Conservation (phyloP, 2,329 filamentous ascomycete species). For the Madurella mycetomatis region DNA sequence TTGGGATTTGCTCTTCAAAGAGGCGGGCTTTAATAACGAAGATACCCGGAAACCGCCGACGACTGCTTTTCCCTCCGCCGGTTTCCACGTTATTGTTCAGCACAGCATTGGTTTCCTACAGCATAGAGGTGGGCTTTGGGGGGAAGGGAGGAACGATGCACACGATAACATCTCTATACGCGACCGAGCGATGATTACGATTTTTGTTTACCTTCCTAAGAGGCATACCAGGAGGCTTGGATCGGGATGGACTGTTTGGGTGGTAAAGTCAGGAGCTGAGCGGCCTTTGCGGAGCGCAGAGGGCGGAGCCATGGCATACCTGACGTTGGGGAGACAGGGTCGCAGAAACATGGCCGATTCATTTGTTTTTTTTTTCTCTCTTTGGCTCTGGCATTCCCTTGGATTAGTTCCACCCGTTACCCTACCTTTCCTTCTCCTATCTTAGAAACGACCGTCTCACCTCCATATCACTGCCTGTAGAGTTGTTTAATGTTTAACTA, state of each 20-base stretch:
- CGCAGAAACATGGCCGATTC: too few relatives aligned
- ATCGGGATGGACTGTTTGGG: not conserved
- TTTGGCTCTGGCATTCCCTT: too few relatives aligned
- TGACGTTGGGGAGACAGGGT: too few relatives aligned
- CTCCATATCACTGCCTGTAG: not conserved
- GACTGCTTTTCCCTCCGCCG: conserved; percentile 1
- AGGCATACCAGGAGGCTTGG: not conserved
- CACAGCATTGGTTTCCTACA: conserved; percentile 10
- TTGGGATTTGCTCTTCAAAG: conserved; percentile 6
- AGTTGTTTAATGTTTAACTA: conserved; percentile 13
- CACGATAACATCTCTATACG: conserved; percentile 13
- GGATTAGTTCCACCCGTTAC: too few relatives aligned
- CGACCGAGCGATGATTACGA: conserved; percentile 20
- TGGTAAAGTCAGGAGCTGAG: too few relatives aligned
- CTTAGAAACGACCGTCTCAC: too few relatives aligned
- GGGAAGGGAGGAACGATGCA: conserved; percentile 8
- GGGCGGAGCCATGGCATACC: too few relatives aligned
- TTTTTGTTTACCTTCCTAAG: conserved; percentile 6
- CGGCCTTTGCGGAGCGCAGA: too few relatives aligned
- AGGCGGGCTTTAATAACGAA: conserved; percentile 22
- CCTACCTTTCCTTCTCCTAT: not conserved
- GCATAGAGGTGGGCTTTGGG: conserved; percentile 9
- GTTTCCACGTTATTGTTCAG: conserved; percentile 5
- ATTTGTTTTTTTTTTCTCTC: not conserved
- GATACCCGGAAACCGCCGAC: conserved; percentile 22